phyloP scores from a whole-genome alignment of 108 stramenopile genomes.

The Skeletonema grethae region DNA sequence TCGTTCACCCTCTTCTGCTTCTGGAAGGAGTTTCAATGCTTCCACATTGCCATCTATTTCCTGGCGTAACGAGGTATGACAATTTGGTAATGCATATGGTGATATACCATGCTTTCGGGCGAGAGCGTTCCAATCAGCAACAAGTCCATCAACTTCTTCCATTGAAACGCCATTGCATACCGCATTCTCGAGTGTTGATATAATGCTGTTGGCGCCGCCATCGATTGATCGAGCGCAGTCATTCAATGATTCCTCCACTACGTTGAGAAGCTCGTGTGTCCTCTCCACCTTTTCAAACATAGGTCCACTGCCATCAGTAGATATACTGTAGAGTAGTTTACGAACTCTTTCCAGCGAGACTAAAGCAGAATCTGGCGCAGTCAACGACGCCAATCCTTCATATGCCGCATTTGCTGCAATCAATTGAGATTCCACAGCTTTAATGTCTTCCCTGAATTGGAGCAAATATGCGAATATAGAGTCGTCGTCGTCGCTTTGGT shows the following conservation, averaged over 20 bases:
- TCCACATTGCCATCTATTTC: constrained; percentile 77
- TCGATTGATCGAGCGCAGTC: constrained; percentile 65
- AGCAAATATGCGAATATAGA: constrained; percentile 53
- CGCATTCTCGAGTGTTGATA: constrained; percentile 50
- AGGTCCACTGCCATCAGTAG: constrained; percentile 32
- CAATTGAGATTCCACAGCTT: constrained; percentile 53
- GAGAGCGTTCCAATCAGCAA: constrained; percentile 81
- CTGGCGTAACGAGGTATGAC: constrained; percentile 63
- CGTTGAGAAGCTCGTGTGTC: constrained; percentile 74
- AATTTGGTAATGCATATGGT: constrained; percentile 58
- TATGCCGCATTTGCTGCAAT: constrained; percentile 60
- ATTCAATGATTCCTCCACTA: constrained; percentile 56
- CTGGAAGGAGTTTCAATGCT: constrained; percentile 58
- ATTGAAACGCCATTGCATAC: constrained; percentile 46
- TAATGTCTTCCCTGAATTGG: constrained; percentile 58
- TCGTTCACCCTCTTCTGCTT: constrained; percentile 56
- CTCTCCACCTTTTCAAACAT: constrained; percentile 57
- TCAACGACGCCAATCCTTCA: constrained; percentile 54
- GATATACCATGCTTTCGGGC: constrained; percentile 81
- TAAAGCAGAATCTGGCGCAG: constrained; percentile 58
- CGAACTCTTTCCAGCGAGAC: constrained; percentile 66
- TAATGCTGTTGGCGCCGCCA: constrained; percentile 54
- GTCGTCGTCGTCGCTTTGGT: constrained; percentile 27
- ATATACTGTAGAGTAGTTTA: constrained; percentile 55
- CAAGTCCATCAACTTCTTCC: constrained; percentile 62